Evolutionary conservation across 2,329 filamentous ascomycete genomes (phyloP).

Genomic region (Stromatinia cepivora): DNA sequence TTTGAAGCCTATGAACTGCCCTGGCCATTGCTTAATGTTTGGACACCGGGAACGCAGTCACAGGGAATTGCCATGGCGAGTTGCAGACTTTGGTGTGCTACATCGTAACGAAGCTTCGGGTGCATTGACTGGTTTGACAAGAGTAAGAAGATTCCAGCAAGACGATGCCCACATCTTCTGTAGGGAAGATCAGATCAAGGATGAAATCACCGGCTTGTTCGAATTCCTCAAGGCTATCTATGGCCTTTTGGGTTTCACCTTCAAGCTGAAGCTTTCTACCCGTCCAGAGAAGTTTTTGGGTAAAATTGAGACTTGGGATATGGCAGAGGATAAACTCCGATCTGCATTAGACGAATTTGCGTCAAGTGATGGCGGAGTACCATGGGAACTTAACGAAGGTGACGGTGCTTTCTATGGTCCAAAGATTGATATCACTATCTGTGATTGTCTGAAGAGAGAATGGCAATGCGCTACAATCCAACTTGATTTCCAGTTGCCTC

Average conservation of each 20-base stretch:
- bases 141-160: slow-evolving; percentile 92
- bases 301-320: slow-evolving; percentile 82
- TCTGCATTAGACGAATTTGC: slow-evolving; percentile 78
- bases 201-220: slow-evolving; percentile 80
- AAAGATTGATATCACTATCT: slow-evolving; percentile 96
- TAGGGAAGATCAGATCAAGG: slow-evolving; percentile 70
- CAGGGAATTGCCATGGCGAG: slow-evolving; percentile 83
- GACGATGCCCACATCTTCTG: slow-evolving; percentile 98
- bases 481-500: slow-evolving; percentile 82
- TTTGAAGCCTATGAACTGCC: slow-evolving; percentile 98
- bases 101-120: slow-evolving; percentile 96
- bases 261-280: slow-evolving; percentile 94
- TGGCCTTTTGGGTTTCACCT: slow-evolving; percentile 81
- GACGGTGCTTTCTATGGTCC: slow-evolving; percentile 98
- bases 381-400: slow-evolving; percentile 90
- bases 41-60: slow-evolving; percentile 82
- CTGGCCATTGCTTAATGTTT: slow-evolving; percentile 89
- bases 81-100: slow-evolving; percentile 93
- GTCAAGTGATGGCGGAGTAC: slow-evolving; percentile 53
- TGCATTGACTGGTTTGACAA: slow-evolving; percentile 83
- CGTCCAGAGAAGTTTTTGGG: slow-evolving; percentile 87
- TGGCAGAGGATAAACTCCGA: slow-evolving; percentile 78
- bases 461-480: slow-evolving; percentile 94
- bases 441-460: slow-evolving; percentile 80
- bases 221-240: slow-evolving; percentile 82